Percentiles rank a stretch among this genome's conserved stretches.
These are phyloP conservation scores for Paulownia fortunei DNA, from an alignment of 257 asterid genomes.

Conservation along the genomic window DNA sequence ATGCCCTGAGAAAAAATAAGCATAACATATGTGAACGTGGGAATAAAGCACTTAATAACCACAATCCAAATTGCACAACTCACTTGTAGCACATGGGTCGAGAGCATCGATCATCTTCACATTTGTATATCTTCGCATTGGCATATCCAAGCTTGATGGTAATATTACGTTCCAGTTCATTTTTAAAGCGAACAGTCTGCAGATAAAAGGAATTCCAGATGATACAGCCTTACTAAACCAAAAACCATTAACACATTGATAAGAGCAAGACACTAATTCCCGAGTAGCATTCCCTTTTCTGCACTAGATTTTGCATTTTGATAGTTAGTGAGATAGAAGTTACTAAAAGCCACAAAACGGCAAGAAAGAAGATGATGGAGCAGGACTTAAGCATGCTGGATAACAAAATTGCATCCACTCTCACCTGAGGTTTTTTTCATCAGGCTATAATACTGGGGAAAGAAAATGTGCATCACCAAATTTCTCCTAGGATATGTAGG, in stretches of 20 bases:
- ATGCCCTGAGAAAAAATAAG: constrained; percentile 64
- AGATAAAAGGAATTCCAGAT: constrained; percentile 29
- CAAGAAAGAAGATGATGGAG: too few relatives aligned
- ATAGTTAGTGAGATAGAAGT: too few relatives aligned
- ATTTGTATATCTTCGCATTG: constrained; percentile 94
- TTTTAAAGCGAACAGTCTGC: constrained; percentile 98
- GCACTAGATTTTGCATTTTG: too few relatives aligned
- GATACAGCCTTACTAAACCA: not conserved
- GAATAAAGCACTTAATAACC: constrained; percentile 20
- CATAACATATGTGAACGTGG: constrained; percentile 13
- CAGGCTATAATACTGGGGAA: too few relatives aligned
- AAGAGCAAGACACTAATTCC: too few relatives aligned
- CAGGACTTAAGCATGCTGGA: too few relatives aligned
- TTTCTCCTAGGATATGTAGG: too few relatives aligned
- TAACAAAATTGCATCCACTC: too few relatives aligned
- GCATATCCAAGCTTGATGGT: constrained; percentile 99
- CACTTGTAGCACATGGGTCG: constrained; percentile 98
- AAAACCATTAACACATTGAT: not conserved
- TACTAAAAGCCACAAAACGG: too few relatives aligned
- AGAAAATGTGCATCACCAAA: too few relatives aligned
- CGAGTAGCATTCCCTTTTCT: too few relatives aligned
- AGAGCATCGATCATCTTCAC: constrained; percentile 93
- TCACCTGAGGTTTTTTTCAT: too few relatives aligned
- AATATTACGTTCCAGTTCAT: constrained; percentile 96
- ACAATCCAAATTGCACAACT: constrained; percentile 31